phyloP scores from a whole-genome alignment of 2,329 filamentous ascomycete genomes.

The Torrubiellomyces zombiae region DNA sequence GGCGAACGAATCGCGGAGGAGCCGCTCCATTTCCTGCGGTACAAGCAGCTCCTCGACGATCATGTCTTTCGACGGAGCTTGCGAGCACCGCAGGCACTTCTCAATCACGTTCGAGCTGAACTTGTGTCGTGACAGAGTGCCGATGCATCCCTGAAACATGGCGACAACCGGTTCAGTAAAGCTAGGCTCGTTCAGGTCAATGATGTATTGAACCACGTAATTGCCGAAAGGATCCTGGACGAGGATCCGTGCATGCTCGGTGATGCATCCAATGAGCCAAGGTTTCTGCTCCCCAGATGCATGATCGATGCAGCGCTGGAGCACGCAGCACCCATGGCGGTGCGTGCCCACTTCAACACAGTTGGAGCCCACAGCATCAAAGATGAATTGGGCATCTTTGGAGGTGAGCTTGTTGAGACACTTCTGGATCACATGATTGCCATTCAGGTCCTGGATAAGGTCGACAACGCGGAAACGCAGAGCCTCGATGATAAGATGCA shows the following conservation, averaged over 20 bases:
- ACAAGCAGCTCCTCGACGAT: slow-evolving; percentile 70
- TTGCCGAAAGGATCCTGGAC: slow-evolving; percentile 97
- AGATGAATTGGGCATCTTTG: slow-evolving; percentile 85
- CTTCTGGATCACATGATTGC: slow-evolving; percentile 98
- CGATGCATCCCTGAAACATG: slow-evolving; percentile 61
- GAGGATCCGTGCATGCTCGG: slow-evolving; percentile 68
- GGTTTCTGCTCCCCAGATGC: slow-evolving; percentile 79
- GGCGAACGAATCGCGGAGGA: slow-evolving; percentile 82
- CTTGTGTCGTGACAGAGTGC: slow-evolving; percentile 73
- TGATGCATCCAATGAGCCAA: slow-evolving; percentile 75
- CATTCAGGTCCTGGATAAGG: slow-evolving; percentile 92
- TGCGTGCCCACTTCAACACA: slow-evolving; percentile 90
- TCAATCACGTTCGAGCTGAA: slow-evolving; percentile 99
- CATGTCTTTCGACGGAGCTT: slow-evolving; percentile 54
- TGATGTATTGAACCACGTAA: slow-evolving; percentile 97
- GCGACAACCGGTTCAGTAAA: slow-evolving; percentile 82
- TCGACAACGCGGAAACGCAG: slow-evolving; percentile 75
- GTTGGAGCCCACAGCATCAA: slow-evolving; percentile 75
- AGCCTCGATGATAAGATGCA: slow-evolving; percentile 72
- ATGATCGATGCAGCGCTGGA: slow-evolving; percentile 96
- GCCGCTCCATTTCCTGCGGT: slow-evolving; percentile 64
- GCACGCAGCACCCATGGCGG: slow-evolving; percentile 91
- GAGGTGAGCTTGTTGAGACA: slow-evolving; percentile 87
- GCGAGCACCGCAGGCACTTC: slow-evolving; percentile 79
- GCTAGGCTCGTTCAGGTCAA: slow-evolving; percentile 72